Percentiles rank a stretch among this genome's conserved stretches.
phyloP scores from a whole-genome alignment of 179 eudicot genomes.

The Vitellaria paradoxa region DNA sequence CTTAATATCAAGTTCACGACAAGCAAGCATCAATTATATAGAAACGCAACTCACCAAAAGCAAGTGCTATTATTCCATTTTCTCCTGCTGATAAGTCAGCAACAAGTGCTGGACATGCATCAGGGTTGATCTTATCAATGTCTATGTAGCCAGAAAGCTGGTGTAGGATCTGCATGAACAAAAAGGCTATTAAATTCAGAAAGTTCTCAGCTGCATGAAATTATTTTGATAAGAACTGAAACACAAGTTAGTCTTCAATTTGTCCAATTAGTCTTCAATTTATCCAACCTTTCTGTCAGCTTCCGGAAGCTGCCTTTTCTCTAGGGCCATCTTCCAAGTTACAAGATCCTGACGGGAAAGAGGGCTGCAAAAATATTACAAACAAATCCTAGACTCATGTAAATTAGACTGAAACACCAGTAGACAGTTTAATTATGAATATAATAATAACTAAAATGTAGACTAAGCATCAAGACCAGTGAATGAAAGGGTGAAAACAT shows the following conservation, averaged over 20 bases:
- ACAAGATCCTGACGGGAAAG: constrained; percentile 97
- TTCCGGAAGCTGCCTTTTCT: constrained; percentile 78
- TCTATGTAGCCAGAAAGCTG: constrained; percentile 90
- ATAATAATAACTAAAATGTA: background rate
- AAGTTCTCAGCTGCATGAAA: background rate
- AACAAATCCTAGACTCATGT: background rate
- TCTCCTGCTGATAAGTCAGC: constrained; percentile 89
- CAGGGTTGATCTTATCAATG: constrained; percentile 79
- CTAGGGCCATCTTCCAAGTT: constrained; percentile 95
- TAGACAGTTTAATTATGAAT: background rate
- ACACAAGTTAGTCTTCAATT: background rate
- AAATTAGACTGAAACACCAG: background rate
- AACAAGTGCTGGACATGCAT: constrained; percentile 93
- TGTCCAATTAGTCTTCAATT: background rate
- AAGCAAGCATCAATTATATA: background rate
- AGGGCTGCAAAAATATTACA: constrained; percentile 49
- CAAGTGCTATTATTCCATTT: constrained; percentile 79
- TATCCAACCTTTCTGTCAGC: constrained; percentile 68
- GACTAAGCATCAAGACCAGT: background rate
- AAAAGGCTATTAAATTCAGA: constrained; percentile 6
- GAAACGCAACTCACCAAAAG: constrained; percentile 69
- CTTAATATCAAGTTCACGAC: background rate
- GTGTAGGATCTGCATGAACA: constrained; percentile 50
- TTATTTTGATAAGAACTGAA: background rate
- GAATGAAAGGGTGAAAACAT: constrained; percentile 3